Conservation (phyloP, 352 stramenopile species). For the Phytophthora quininea region DNA sequence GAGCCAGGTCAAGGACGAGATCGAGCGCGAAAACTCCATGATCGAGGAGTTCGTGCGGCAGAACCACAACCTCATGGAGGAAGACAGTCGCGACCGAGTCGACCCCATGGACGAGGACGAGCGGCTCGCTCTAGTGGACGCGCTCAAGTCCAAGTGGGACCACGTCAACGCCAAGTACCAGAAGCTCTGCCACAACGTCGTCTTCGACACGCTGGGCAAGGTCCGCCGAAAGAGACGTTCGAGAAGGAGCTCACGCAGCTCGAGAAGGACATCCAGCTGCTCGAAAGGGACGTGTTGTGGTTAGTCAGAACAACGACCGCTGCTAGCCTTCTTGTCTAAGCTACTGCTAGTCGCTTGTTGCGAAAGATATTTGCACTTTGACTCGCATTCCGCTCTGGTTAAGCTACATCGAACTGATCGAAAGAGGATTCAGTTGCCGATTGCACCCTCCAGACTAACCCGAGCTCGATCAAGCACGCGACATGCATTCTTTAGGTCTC, state of each 20-base stretch:
- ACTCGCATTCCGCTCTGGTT: too few species aligned
- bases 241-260: constrained; percentile 92
- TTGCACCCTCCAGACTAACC: too few species aligned
- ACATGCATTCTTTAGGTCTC: too few species aligned
- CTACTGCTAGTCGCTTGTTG: too few species aligned
- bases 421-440: too few species aligned
- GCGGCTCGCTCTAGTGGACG: constrained; percentile 81
- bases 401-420: too few species aligned
- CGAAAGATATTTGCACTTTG: too few species aligned
- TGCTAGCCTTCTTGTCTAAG: constrained; percentile 45
- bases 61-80: constrained; percentile 87
- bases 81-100: constrained; percentile 57
- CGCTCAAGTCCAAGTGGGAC: constrained; percentile 94
- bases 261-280: constrained; percentile 91
- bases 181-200: constrained; percentile 93
- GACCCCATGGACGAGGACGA: constrained; percentile 88
- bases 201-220: constrained; percentile 93
- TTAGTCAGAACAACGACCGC: constrained; percentile 58
- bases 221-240: constrained; percentile 91
- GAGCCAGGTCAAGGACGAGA: constrained; percentile 92
- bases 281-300: constrained; percentile 75
- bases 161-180: constrained; percentile 95
- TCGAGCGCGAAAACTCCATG: constrained; percentile 92
- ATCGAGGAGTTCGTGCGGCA: constrained; percentile 92
- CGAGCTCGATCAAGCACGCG: too few species aligned